phyloP scores from a whole-genome alignment of 1,284 basidiomycete genomes.

The Porogramme epimiltina region DNA sequence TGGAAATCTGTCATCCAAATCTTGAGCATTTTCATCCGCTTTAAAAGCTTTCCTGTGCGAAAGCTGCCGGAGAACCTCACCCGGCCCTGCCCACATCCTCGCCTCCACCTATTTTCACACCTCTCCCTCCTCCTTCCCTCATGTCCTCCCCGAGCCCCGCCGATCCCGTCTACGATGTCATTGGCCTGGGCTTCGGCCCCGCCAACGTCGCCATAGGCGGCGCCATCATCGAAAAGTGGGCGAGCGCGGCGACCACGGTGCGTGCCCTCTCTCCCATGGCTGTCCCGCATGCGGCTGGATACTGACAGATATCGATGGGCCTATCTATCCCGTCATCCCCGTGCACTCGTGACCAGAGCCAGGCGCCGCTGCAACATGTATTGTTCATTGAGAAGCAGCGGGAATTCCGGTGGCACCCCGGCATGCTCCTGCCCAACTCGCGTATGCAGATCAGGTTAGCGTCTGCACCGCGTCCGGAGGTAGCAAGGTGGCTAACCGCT shows the following conservation, averaged over 20 bases:
- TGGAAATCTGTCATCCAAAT: slow-evolving; percentile 10
- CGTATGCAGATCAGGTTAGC: slow-evolving; percentile 60
- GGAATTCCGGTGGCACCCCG: slow-evolving; percentile 58
- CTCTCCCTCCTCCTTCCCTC: slow-evolving; percentile 1
- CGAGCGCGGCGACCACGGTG: slow-evolving; percentile 10
- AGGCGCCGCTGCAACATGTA: slow-evolving; percentile 33
- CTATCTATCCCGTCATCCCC: background rate
- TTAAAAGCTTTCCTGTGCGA: slow-evolving; percentile 18
- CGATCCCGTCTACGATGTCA: slow-evolving; percentile 44
- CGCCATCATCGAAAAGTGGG: slow-evolving; percentile 47
- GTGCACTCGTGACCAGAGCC: slow-evolving; percentile 6
- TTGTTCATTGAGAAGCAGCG: slow-evolving; percentile 56
- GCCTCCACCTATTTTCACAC: slow-evolving; percentile 9
- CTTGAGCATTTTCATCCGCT: slow-evolving; percentile 12
- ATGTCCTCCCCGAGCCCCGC: slow-evolving; percentile 9
- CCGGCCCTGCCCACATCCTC: slow-evolving; percentile 10
- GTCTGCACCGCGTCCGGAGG: slow-evolving; percentile 7
- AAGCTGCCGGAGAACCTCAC: slow-evolving; percentile 8
- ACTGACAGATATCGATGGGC: slow-evolving; percentile 2
- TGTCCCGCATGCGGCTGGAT: too few relatives aligned
- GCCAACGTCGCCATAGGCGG: slow-evolving; percentile 60
- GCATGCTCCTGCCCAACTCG: slow-evolving; percentile 57
- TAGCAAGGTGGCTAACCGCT: slow-evolving; percentile 14
- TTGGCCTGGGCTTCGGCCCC: slow-evolving; percentile 63
- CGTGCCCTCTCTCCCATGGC: background rate